Conservation (phyloP, 164 flowering plant genomes). For the Protea cynaroides region DNA sequence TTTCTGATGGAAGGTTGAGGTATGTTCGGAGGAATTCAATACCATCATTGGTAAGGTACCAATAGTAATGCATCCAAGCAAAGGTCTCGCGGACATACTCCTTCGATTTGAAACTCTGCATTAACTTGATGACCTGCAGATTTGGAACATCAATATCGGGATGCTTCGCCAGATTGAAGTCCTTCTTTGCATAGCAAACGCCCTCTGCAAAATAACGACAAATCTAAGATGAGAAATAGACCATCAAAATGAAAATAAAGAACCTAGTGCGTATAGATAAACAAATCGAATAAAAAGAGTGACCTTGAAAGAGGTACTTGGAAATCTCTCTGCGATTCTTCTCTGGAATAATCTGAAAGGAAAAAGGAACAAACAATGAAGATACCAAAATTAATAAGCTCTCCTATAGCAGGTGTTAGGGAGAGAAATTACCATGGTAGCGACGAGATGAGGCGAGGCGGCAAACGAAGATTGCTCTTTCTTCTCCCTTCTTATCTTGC, state of each 20-base stretch:
- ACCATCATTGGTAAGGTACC: conserved; percentile 38
- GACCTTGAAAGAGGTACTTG: conserved; percentile 39
- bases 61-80: conserved; percentile 42
- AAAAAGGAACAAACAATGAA: background rate
- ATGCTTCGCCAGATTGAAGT: conserved; percentile 42
- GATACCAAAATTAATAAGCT: background rate
- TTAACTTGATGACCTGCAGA: conserved; percentile 45
- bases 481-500: background rate
- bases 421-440: background rate
- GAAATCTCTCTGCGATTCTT: conserved; percentile 34
- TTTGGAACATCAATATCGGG: conserved; percentile 49
- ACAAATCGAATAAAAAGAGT: background rate
- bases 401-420: background rate
- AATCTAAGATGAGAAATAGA: background rate
- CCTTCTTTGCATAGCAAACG: conserved; percentile 44
- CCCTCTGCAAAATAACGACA: conserved; percentile 23
- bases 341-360: conserved; percentile 30
- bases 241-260: background rate
- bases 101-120: conserved; percentile 47
- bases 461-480: background rate
- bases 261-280: background rate
- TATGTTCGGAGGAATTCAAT: conserved; percentile 32
- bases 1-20: conserved; percentile 40
- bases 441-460: background rate
- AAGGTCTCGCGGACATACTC: conserved; percentile 41